A percentile compares a stretch with the other conserved stretches of the same genome.
Evolutionary conservation across 768 basidiomycete species (phyloP).

Genomic region (Leucocoprinus sp.): DNA sequence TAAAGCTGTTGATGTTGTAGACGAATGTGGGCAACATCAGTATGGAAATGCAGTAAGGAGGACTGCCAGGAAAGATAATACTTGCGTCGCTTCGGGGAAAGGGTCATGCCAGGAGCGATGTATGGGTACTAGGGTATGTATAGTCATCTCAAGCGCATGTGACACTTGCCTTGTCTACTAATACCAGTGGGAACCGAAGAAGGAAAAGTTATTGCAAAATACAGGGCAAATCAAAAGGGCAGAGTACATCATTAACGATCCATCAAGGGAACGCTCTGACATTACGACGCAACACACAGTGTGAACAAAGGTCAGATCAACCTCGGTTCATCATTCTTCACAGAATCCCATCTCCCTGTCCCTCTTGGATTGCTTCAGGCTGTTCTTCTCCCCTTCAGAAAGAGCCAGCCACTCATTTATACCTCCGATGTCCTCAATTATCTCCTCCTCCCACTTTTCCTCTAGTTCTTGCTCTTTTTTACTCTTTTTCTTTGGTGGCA

Average conservation of each 20-base stretch:
- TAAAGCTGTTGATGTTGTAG: not conserved
- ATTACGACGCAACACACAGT: no score
- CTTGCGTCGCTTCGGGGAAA: not conserved
- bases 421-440: conserved; percentile 66
- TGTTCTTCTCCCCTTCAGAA: conserved; percentile 42
- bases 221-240: not conserved
- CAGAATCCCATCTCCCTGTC: conserved; percentile 55
- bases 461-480: conserved; percentile 73
- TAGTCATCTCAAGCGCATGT: conserved; percentile 3
- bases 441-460: conserved; percentile 75
- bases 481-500: conserved; percentile 67
- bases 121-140: conserved; percentile 7
- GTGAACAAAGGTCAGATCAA: no score
- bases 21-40: conserved; percentile 2
- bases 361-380: conserved; percentile 51
- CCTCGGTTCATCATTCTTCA: conserved; percentile 31
- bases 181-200: not conserved
- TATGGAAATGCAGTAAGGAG: not conserved
- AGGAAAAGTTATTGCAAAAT: not conserved
- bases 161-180: not conserved
- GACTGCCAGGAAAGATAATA: not conserved
- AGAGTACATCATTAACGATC: no score
- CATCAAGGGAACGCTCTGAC: no score
- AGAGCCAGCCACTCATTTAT: conserved; percentile 47
- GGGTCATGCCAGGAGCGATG: not conserved